phyloP scores from a whole-genome alignment of 768 basidiomycete species.

The Xerocomellus chrysenteron region DNA sequence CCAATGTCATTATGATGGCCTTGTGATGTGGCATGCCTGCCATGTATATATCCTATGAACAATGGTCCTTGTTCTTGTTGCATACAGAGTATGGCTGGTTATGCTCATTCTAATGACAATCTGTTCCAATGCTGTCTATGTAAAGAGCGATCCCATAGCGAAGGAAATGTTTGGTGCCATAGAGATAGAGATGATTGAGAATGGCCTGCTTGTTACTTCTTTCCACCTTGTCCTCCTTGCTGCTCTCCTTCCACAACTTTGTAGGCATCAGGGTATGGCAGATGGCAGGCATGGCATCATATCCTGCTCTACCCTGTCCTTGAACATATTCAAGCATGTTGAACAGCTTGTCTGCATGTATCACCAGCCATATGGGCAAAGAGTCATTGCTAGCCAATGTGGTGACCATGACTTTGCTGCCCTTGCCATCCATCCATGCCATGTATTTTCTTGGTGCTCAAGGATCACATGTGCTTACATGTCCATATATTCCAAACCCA shows the following conservation, averaged over 20 bases:
- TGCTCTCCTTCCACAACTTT: not conserved
- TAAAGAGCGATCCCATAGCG: not conserved
- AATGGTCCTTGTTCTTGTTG: not conserved
- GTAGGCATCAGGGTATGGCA: not conserved
- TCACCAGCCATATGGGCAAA: constrained; percentile 11
- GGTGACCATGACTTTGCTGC: no score
- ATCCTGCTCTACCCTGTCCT: constrained; percentile 19
- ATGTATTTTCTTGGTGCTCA: no score
- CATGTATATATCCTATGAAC: not conserved
- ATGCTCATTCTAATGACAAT: not conserved
- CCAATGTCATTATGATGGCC: not conserved
- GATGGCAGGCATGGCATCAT: not conserved
- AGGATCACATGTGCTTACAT: no score
- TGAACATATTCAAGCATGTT: constrained; percentile 23
- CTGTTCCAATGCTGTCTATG: not conserved
- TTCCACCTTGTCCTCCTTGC: not conserved
- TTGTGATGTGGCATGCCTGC: not conserved
- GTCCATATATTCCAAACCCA: no score
- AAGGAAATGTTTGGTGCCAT: constrained; percentile 4
- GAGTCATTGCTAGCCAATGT: constrained; percentile 33
- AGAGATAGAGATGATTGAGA: not conserved
- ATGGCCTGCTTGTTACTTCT: not conserved
- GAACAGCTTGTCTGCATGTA: constrained; percentile 20
- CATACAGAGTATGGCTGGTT: not conserved
- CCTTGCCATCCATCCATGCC: no score